Evolutionary conservation across 306 rosid species (phyloP).

Genomic region (Castanea sativa): DNA sequence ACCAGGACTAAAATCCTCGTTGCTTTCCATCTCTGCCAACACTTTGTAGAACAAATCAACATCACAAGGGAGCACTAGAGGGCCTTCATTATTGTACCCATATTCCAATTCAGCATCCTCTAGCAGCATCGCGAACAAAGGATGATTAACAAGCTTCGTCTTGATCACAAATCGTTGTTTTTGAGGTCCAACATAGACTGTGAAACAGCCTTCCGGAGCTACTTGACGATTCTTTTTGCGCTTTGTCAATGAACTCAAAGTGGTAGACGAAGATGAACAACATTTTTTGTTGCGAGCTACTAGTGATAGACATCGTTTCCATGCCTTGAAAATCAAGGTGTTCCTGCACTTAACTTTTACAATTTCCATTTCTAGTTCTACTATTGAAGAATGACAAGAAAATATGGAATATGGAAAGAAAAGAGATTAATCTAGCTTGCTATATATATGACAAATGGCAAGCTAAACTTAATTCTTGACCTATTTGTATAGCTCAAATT

Average conservation of each 20-base stretch:
- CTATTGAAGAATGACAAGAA: neutral
- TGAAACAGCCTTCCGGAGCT: slow-evolving; percentile 47
- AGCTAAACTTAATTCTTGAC: neutral
- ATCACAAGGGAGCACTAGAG: slow-evolving; percentile 67
- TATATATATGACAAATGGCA: neutral
- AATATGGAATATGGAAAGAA: neutral
- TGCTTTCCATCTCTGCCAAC: slow-evolving; percentile 41
- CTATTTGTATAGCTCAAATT: neutral
- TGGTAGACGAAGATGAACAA: too few species aligned
- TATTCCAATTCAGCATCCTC: slow-evolving; percentile 65
- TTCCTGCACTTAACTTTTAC: slow-evolving; percentile 35
- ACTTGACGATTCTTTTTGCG: neutral
- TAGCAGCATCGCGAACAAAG: slow-evolving; percentile 51
- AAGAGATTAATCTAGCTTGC: neutral
- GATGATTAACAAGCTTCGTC: slow-evolving; percentile 50
- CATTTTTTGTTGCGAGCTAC: neutral
- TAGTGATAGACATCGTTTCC: slow-evolving; percentile 34
- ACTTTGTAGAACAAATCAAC: slow-evolving; percentile 58
- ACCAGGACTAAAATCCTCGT: slow-evolving; percentile 3
- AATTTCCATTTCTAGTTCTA: slow-evolving; percentile 17
- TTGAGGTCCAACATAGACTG: slow-evolving; percentile 60
- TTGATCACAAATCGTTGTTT: slow-evolving; percentile 50
- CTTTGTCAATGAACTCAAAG: neutral
- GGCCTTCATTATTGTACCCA: slow-evolving; percentile 61
- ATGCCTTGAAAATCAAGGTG: slow-evolving; percentile 27